Evolutionary conservation across 2,329 filamentous ascomycete species (phyloP).

Genomic region (Cordyceps pruinosa): DNA sequence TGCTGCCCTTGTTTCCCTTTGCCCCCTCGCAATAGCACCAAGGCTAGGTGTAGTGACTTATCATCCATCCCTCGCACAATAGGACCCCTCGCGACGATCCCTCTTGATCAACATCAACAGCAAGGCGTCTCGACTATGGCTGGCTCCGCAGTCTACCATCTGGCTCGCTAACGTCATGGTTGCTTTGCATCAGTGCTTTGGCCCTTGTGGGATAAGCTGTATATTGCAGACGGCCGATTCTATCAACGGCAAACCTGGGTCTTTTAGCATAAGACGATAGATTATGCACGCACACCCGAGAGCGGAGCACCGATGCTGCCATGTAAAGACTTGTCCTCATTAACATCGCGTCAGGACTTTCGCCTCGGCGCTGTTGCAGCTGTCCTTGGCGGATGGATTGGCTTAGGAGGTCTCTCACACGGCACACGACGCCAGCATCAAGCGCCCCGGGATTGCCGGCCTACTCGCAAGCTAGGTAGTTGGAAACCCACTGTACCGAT

Average conservation of each 20-base stretch:
- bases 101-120: conserved; percentile 4
- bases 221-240: neutral
- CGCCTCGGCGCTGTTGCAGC: neutral
- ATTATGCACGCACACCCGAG: neutral
- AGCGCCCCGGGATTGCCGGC: neutral
- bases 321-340: neutral
- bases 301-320: neutral
- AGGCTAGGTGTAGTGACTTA: neutral
- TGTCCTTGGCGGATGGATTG: conserved; percentile 1
- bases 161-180: neutral
- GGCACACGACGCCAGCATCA: neutral
- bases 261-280: neutral
- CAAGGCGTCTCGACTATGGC: neutral
- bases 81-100: conserved; percentile 4
- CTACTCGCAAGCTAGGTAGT: neutral
- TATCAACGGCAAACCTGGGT: neutral
- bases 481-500: neutral
- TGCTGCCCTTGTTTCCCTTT: conserved; percentile 15
- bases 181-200: conserved; percentile 3
- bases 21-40: neutral
- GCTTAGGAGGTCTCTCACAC: neutral
- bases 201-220: neutral
- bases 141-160: neutral
- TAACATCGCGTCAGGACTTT: neutral
- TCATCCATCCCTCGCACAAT: neutral